Evolutionary conservation across 1,284 basidiomycete species (phyloP).

Genomic region (Pseudozyma sp.): DNA sequence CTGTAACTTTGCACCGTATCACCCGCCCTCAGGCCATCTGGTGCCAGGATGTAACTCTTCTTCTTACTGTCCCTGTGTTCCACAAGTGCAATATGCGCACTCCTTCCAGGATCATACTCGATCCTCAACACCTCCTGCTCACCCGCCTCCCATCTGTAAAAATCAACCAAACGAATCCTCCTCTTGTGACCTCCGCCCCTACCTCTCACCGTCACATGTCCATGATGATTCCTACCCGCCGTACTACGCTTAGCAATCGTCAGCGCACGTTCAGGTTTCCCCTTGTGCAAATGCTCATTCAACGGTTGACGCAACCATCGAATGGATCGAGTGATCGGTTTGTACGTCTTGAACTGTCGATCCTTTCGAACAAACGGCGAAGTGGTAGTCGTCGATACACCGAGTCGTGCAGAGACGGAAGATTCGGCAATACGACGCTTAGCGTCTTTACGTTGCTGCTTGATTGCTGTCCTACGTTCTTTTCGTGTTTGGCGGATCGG

Average conservation of each 20-base stretch:
- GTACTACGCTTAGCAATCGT: slow-evolving; percentile 85
- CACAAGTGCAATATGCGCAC: slow-evolving; percentile 91
- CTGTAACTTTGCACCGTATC: slow-evolving; percentile 90
- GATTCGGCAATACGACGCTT: slow-evolving; percentile 46
- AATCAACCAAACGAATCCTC: slow-evolving; percentile 88
- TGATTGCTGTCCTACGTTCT: slow-evolving; percentile 55
- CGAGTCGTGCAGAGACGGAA: slow-evolving; percentile 59
- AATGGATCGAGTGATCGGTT: slow-evolving; percentile 84
- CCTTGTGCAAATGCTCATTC: slow-evolving; percentile 84
- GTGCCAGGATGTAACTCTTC: slow-evolving; percentile 87
- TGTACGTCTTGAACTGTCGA: slow-evolving; percentile 83
- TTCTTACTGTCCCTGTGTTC: slow-evolving; percentile 74
- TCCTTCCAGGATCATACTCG: slow-evolving; percentile 95
- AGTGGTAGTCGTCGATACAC: slow-evolving; percentile 48
- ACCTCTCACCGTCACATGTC: slow-evolving; percentile 87
- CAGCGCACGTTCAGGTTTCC: slow-evolving; percentile 81
- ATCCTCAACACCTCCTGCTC: slow-evolving; percentile 89
- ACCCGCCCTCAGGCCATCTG: slow-evolving; percentile 87
- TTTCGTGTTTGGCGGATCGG: slow-evolving; percentile 32
- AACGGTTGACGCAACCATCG: slow-evolving; percentile 87
- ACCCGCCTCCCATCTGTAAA: slow-evolving; percentile 78
- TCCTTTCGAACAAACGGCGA: slow-evolving; percentile 66
- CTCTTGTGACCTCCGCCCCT: slow-evolving; percentile 91
- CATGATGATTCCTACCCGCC: slow-evolving; percentile 84
- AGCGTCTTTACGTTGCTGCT: slow-evolving; percentile 51